Evolutionary conservation across 2,329 filamentous ascomycete genomes (phyloP).

Genomic region (Pezicula neosporulosa): DNA sequence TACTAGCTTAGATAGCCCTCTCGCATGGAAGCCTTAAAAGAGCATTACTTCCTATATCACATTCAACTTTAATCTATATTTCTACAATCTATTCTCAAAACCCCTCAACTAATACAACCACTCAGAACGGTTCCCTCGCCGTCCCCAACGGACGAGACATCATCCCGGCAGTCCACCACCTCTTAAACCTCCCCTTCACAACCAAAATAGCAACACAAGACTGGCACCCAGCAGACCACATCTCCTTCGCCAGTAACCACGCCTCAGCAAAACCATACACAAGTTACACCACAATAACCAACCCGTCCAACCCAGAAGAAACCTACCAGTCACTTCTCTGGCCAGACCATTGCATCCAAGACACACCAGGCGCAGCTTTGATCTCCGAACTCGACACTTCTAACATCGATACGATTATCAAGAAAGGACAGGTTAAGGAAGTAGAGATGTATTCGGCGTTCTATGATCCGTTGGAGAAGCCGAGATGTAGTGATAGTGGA

Average conservation of each 20-base stretch:
- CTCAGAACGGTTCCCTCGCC: constrained; percentile 77
- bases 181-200: constrained; percentile 69
- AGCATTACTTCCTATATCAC: too few relatives aligned
- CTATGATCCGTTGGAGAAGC: constrained; percentile 69
- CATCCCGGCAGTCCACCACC: constrained; percentile 66
- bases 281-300: constrained; percentile 59
- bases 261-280: constrained; percentile 62
- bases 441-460: constrained; percentile 97
- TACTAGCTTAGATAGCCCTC: too few relatives aligned
- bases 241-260: constrained; percentile 88
- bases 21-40: too few relatives aligned
- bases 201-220: constrained; percentile 86
- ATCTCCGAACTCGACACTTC: constrained; percentile 64
- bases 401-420: constrained; percentile 62
- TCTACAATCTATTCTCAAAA: neutral
- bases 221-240: constrained; percentile 78
- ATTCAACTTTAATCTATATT: neutral
- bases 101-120: constrained; percentile 1
- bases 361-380: constrained; percentile 67
- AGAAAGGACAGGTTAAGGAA: constrained; percentile 71
- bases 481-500: constrained; percentile 57
- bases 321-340: constrained; percentile 70
- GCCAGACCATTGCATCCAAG: constrained; percentile 86
- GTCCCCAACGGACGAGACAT: constrained; percentile 73
- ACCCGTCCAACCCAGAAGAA: constrained; percentile 61